Percentiles rank a stretch among this genome's conserved stretches.
Conservation (phyloP, 1,139 yeast species). For the Yamadazyma diddensiae region DNA sequence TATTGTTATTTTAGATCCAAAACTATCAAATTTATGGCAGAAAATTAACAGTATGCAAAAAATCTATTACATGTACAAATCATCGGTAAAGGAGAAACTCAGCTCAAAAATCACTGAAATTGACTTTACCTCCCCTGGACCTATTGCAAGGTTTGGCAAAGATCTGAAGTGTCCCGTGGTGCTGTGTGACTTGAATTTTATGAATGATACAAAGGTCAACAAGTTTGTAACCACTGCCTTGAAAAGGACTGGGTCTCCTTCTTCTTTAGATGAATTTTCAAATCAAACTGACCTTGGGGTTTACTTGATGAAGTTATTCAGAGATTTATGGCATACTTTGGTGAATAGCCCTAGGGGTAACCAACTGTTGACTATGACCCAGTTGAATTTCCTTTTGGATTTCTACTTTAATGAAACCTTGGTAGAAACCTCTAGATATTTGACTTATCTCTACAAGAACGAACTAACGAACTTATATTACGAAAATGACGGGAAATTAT, state of each 20-base stretch:
- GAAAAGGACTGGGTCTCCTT: neutral
- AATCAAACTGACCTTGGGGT: neutral
- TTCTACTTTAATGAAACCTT: conserved; percentile 24
- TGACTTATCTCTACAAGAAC: conserved; percentile 25
- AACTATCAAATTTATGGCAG: conserved; percentile 40
- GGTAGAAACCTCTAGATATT: conserved; percentile 19
- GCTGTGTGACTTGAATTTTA: conserved; percentile 39
- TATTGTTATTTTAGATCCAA: conserved; percentile 40
- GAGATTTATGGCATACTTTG: conserved; percentile 28
- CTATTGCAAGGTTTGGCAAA: conserved; percentile 5
- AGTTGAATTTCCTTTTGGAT: conserved; percentile 32
- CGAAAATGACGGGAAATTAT: conserved; percentile 17
- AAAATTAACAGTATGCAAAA: conserved; percentile 42
- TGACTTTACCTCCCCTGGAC: conserved; percentile 25
- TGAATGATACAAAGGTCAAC: conserved; percentile 20
- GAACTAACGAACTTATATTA: conserved; percentile 23
- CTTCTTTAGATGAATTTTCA: neutral
- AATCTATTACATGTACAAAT: conserved; percentile 38
- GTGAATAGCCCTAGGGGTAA: conserved; percentile 21
- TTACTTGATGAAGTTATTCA: conserved; percentile 7
- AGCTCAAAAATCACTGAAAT: conserved; percentile 14
- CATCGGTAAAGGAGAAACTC: conserved; percentile 9
- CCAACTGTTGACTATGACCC: conserved; percentile 24
- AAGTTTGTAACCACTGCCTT: neutral
- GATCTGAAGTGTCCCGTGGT: conserved; percentile 36